Base-by-base conservation (phyloP, 2,329 filamentous ascomycete species). In the Clarireedia homoeocarpa region DNA sequence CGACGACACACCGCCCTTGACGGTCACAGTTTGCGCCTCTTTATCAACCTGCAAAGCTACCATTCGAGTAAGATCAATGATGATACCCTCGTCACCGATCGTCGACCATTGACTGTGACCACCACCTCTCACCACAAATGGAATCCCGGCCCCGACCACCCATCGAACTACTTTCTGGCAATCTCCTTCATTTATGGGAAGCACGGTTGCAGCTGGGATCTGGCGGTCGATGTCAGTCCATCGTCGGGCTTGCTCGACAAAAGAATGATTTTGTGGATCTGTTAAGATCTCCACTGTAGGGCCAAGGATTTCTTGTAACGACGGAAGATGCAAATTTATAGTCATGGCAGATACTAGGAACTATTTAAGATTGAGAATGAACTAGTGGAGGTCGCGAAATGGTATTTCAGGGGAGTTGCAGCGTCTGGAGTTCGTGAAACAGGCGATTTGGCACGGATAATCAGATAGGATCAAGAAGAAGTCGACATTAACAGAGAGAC, bases 81-180 rank as follows among this genome's bases (percentile, higher is more conserved):
- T 57, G n/a, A 66, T 55, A 10, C 66, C 64, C 4, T 59, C 44
- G 5, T 57, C 58, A 15, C 57, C 62, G 36, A 66, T 66, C 6
- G 66, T 67, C 14, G 64, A 67, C 59, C 60, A 67, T 38, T 51
- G 48, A 47, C 66, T 67, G 23, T 64, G 62, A 15, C 66, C 66
- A 17, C 65, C 66, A n/a, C 60, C 51, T 44, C 61, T 65, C 4
- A 56, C 30, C 2, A 63, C 62, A 44, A 69, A 67, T 5, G 62
- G 59, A 12, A 67, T 56, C 10, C 34, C 42, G 20, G 23, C 5
- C 20, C 14, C 27, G 17, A 15, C 49, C 15, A 48, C 45, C 38
- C 15, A 55, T 55, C 54, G 47, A 4, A 63, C 24, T 40, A 53
- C 56, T n/a, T 61, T 59, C 38, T 56, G 53, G 26, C 58, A 53